Evolutionary conservation across 2,329 filamentous ascomycete species (phyloP), one percentile per base, ranked within the genome.

Genomic region (Aspergillus terreus): DNA sequence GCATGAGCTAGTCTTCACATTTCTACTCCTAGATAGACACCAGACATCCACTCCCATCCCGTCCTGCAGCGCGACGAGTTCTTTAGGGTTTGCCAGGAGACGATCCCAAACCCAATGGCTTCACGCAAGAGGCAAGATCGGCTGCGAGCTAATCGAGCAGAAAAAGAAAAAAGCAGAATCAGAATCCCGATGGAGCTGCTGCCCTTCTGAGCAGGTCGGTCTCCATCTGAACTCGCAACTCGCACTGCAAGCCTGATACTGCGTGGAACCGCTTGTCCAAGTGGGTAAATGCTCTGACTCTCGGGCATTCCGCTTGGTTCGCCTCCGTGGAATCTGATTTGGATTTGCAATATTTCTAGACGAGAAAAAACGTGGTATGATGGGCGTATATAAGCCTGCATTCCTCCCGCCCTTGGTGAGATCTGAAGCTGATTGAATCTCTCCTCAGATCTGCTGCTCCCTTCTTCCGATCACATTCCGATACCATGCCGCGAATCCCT

Each of bases 401-500:
- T 7, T 7, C 17, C 40, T 2, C 40, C 40, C 11, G 40, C 40
- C 7, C 6, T 25, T n/a, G 19, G 9, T 32, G n/a, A 15, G 25
- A 30, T 15, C 12, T 12, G 25, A 15, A 23, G 23, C 23, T 23
- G 23, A 23, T 23, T 2, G 23, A 23, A 6, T 23, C 6, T 23
- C 10, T 38, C 14, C 14, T 30, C 14, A 42, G 23, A 42, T 42
- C 40, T 23, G 14, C 17, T 42, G 11, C 10, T 23, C 19, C 40
- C 14, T 41, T 25, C 30, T 14, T 14, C 4, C 27, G 6, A 23
- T 5, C 14, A 32, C 35, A 38, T 7, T 40, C 15, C 21, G 30
- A 30, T 42, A 52, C n/a, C 10, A 53, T 53, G 51, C 46, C 51
- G 25, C 38, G 33, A 9, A 38, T 47, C n/a, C 46, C 46, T 7